Evolutionary conservation across 1,139 yeast species (phyloP).

Genomic region (Insectozyma bohioensis): DNA sequence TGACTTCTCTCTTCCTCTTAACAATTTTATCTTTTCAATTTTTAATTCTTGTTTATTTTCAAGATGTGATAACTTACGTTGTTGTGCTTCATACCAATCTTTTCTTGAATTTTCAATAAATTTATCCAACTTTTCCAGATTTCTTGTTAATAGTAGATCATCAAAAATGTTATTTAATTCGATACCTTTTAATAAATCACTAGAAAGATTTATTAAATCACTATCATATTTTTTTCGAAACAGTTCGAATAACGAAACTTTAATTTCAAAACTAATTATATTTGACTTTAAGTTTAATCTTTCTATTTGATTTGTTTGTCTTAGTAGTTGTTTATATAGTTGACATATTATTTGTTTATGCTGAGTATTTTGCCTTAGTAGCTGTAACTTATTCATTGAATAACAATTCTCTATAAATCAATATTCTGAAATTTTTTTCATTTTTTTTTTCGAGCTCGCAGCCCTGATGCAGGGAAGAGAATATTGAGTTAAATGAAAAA

Average conservation of each 20-base stretch:
- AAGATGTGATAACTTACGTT: conserved; percentile 8
- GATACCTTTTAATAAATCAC: conserved; percentile 12
- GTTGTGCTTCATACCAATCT: conserved; percentile 4
- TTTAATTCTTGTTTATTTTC: conserved; percentile 5
- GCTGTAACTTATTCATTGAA: no score
- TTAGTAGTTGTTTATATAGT: conserved; percentile 22
- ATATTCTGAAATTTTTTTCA: no score
- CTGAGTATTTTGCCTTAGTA: no score
- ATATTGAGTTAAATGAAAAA: no score
- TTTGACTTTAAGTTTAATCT: conserved; percentile 3
- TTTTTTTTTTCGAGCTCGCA: no score
- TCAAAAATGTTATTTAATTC: conserved; percentile 10
- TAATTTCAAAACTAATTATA: not conserved
- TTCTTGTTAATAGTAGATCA: not conserved
- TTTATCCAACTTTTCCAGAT: conserved; percentile 5
- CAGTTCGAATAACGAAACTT: conserved; percentile 15
- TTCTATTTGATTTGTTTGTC: conserved; percentile 14
- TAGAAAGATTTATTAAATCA: conserved; percentile 5
- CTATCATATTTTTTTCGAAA: conserved; percentile 5
- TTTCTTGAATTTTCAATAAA: conserved; percentile 4
- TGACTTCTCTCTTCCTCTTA: conserved; percentile 12
- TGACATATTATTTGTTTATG: conserved; percentile 11
- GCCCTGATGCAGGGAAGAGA: no score
- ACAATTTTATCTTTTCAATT: conserved; percentile 1
- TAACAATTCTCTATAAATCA: no score